phyloP scores from a whole-genome alignment of 805 yeast species.

The Ogataea degrootiae region DNA sequence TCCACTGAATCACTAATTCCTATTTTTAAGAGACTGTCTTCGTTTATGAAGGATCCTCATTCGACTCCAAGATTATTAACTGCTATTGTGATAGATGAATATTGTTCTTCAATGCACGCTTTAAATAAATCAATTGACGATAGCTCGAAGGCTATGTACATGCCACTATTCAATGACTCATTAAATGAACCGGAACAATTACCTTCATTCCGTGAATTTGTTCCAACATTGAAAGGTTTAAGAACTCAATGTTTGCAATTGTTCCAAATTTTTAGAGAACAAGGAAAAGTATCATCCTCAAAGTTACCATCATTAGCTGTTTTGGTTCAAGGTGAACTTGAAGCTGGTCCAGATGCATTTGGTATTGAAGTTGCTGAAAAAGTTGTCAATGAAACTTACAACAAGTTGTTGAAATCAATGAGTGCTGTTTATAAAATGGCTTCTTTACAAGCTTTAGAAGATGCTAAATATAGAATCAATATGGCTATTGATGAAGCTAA shows the following conservation, averaged over 20 bases:
- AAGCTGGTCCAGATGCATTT: slow-evolving; percentile 93
- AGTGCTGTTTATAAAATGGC: slow-evolving; percentile 67
- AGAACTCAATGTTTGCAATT: slow-evolving; percentile 85
- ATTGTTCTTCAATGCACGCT: slow-evolving; percentile 35
- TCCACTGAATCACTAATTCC: slow-evolving; percentile 33
- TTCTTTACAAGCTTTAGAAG: slow-evolving; percentile 70
- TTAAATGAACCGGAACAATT: slow-evolving; percentile 40
- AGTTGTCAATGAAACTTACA: slow-evolving; percentile 57
- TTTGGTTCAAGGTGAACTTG: slow-evolving; percentile 88
- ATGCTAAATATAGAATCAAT: slow-evolving; percentile 63
- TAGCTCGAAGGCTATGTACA: slow-evolving; percentile 5
- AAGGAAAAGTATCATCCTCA: slow-evolving; percentile 64
- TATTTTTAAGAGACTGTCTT: slow-evolving; percentile 34
- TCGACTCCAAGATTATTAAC: slow-evolving; percentile 77
- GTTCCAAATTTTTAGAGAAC: slow-evolving; percentile 69
- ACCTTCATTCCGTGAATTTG: slow-evolving; percentile 74
- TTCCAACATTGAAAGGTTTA: slow-evolving; percentile 78
- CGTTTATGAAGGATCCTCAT: slow-evolving; percentile 53
- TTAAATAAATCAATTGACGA: slow-evolving; percentile 11
- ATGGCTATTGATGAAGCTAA: slow-evolving; percentile 68
- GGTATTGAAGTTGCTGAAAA: slow-evolving; percentile 72
- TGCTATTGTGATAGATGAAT: slow-evolving; percentile 69
- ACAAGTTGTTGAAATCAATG: slow-evolving; percentile 57
- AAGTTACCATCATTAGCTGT: slow-evolving; percentile 81
- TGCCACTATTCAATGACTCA: slow-evolving; percentile 26